Percentiles rank a stretch among this genome's conserved stretches.
Conservation (phyloP, 768 basidiomycete species). For the Auricularia sp. region DNA sequence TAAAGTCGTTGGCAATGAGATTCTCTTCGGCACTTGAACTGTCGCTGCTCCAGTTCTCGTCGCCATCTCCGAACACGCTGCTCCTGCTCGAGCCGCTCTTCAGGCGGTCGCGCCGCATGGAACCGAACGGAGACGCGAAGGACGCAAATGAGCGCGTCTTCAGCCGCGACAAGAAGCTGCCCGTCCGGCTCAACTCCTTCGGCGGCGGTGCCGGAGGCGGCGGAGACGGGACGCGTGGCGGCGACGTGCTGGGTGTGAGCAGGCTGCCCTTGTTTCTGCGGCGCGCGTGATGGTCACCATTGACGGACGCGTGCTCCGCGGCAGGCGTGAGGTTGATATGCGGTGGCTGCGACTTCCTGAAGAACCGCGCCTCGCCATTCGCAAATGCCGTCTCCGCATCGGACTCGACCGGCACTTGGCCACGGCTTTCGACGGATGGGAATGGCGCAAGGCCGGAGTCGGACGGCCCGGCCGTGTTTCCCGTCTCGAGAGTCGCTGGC, state of each 20-base stretch:
- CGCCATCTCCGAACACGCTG: constrained; percentile 10
- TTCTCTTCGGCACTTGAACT: constrained; percentile 29
- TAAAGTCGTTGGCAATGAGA: constrained; percentile 3
- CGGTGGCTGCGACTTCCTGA: constrained; percentile 36
- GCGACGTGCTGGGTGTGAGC: constrained; percentile 9
- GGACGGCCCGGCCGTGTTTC: constrained; percentile 17
- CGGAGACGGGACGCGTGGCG: constrained; percentile 11
- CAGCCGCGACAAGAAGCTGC: constrained; percentile 33
- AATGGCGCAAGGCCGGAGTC: constrained; percentile 22
- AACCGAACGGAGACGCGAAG: constrained; percentile 28
- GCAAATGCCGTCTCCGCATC: constrained; percentile 68
- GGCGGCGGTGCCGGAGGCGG: background rate
- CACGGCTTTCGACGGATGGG: constrained; percentile 33
- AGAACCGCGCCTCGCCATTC: constrained; percentile 46
- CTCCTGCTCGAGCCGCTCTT: constrained; percentile 16
- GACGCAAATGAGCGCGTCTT: constrained; percentile 37
- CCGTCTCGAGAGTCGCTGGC: constrained; percentile 13
- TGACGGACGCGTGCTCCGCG: constrained; percentile 35
- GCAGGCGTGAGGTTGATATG: constrained; percentile 24
- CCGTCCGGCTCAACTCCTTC: too few species aligned
- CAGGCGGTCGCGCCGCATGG: constrained; percentile 15
- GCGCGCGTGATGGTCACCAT: constrained; percentile 35
- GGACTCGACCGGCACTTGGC: constrained; percentile 64
- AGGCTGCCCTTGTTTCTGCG: constrained; percentile 4
- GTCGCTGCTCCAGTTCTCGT: constrained; percentile 46